These are phyloP conservation scores for Macrocybe gigantea DNA, from an alignment of 768 basidiomycete species.

Conservation along the genomic window DNA sequence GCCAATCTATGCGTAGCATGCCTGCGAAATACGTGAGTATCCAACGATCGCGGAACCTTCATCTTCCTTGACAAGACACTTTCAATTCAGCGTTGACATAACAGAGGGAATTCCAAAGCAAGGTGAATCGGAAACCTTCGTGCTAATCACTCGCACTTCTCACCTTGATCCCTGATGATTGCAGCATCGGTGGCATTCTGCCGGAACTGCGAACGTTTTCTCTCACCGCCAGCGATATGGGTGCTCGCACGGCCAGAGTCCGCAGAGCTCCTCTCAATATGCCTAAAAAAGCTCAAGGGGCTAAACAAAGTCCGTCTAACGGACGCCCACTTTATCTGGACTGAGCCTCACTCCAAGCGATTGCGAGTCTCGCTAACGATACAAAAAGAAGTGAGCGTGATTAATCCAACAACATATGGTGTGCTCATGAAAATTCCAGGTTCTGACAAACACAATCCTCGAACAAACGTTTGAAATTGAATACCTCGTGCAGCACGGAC, in stretches of 20 bases:
- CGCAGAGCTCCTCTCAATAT: conserved; percentile 88
- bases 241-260: conserved; percentile 83
- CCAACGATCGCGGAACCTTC: neutral
- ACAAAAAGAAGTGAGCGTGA: conserved; percentile 83
- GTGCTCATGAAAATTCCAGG: conserved; percentile 34
- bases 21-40: conserved; percentile 76
- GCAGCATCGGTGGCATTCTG: conserved; percentile 88
- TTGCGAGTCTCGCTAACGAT: conserved; percentile 91
- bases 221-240: conserved; percentile 89
- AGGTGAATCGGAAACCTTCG: conserved; percentile 35
- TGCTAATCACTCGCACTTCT: neutral
- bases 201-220: conserved; percentile 92
- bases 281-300: conserved; percentile 92
- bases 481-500: conserved; percentile 89
- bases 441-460: conserved; percentile 89
- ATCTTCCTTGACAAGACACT: conserved; percentile 1
- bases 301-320: conserved; percentile 91
- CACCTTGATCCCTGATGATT: conserved; percentile 1
- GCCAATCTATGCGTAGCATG: conserved; percentile 90
- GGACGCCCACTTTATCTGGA: conserved; percentile 99
- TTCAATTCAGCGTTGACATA: conserved; percentile 72
- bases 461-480: conserved; percentile 98
- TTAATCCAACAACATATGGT: neutral
- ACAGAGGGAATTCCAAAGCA: conserved; percentile 98
- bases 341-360: conserved; percentile 95